phyloP scores from a whole-genome alignment of 148 eudicot genomes.

The Simmondsia chinensis region DNA sequence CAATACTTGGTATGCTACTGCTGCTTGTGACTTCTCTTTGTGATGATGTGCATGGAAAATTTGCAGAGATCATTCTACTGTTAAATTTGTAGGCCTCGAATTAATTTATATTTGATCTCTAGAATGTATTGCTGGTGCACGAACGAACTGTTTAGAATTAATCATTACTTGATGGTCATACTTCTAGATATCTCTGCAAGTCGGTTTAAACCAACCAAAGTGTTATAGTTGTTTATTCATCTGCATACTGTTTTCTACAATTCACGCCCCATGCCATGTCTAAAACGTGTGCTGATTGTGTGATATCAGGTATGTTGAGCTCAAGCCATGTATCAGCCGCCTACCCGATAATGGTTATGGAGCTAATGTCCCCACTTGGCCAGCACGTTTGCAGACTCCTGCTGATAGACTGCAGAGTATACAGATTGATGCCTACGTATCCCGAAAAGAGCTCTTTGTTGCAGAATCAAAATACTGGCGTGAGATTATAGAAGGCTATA shows the following conservation, averaged over 20 bases:
- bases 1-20: slow-evolving; percentile 57
- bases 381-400: slow-evolving; percentile 69
- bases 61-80: too few species aligned
- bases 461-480: slow-evolving; percentile 93
- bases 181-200: too few species aligned
- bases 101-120: too few species aligned
- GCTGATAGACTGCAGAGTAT: slow-evolving; percentile 92
- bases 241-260: too few species aligned
- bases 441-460: slow-evolving; percentile 79
- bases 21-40: not conserved
- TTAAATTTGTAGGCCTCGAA: too few species aligned
- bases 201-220: too few species aligned
- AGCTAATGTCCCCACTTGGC: slow-evolving; percentile 68
- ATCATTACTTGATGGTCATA: too few species aligned
- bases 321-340: slow-evolving; percentile 73
- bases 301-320: slow-evolving; percentile 61
- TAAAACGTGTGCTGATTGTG: slow-evolving; percentile 2
- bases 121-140: too few species aligned
- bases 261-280: too few species aligned
- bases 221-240: too few species aligned
- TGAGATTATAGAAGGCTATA: slow-evolving; percentile 62
- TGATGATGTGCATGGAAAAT: not conserved
- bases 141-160: too few species aligned
- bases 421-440: slow-evolving; percentile 79
- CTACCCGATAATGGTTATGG: slow-evolving; percentile 78